Evolutionary conservation across 306 rosid species (phyloP).

Genomic region (Vigna radiata): DNA sequence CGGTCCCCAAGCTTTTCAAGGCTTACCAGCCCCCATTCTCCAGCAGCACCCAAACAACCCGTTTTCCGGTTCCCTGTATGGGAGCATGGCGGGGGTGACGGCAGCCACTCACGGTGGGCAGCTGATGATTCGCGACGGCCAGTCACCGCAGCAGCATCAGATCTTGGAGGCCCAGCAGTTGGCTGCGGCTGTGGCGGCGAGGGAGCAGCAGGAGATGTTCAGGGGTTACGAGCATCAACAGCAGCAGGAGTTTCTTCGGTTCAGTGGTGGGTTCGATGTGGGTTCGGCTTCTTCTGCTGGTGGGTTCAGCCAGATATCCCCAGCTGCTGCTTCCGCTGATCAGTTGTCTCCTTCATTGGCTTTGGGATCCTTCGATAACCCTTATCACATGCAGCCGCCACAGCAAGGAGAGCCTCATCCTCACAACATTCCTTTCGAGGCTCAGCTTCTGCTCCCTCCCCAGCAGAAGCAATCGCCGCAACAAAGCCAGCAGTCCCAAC

Average conservation of each 20-base stretch:
- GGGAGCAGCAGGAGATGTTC: conserved; percentile 77
- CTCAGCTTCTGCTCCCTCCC: conserved; percentile 68
- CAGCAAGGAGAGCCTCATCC: conserved; percentile 48
- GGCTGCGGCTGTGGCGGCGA: conserved; percentile 63
- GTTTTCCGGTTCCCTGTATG: conserved; percentile 39
- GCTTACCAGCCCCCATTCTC: conserved; percentile 43
- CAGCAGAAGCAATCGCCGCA: conserved; percentile 59
- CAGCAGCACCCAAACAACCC: conserved; percentile 51
- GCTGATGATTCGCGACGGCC: conserved; percentile 63
- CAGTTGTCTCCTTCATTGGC: conserved; percentile 75
- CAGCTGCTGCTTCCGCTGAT: conserved; percentile 31
- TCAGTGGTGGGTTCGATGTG: conserved; percentile 65
- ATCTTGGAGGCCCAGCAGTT: conserved; percentile 76
- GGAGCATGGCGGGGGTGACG: conserved; percentile 41
- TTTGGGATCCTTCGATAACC: conserved; percentile 65
- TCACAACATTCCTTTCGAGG: conserved; percentile 60
- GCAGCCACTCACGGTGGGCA: conserved; percentile 44
- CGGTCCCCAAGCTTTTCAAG: conserved; percentile 73
- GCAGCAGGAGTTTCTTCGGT: conserved; percentile 62
- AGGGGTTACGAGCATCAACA: conserved; percentile 58
- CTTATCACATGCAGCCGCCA: conserved; percentile 64
- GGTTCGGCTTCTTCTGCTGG: conserved; percentile 55
- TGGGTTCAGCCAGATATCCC: conserved; percentile 62
- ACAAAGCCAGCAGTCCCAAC: conserved; percentile 52
- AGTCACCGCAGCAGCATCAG: conserved; percentile 54